Percentiles rank a stretch among this genome's conserved stretches.
These are phyloP conservation scores for Dichotomocladium elegans DNA, from an alignment of 371 early-diverging fungal genomes.

Conservation along the genomic window DNA sequence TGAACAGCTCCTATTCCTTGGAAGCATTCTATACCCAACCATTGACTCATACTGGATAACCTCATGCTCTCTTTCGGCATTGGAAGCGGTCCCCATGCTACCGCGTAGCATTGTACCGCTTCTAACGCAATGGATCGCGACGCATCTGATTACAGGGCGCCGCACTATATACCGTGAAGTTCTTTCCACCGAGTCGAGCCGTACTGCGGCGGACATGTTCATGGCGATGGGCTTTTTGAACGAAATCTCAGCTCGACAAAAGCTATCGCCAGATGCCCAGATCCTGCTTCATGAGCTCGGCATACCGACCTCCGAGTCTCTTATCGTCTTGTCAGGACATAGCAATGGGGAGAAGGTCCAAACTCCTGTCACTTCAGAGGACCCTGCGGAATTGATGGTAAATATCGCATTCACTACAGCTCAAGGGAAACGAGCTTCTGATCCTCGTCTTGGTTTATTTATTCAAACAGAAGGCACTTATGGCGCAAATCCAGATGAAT, in stretches of 20 bases:
- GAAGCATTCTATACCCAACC: slow-evolving; percentile 44
- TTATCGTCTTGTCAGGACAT: slow-evolving; percentile 43
- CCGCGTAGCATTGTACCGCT: slow-evolving; percentile 43
- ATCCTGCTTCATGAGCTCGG: slow-evolving; percentile 46
- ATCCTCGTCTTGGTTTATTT: neutral
- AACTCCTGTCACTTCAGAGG: too few relatives aligned
- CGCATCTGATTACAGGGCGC: slow-evolving; percentile 42
- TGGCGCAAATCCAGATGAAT: slow-evolving; percentile 54
- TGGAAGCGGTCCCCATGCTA: slow-evolving; percentile 45
- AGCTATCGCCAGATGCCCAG: slow-evolving; percentile 45
- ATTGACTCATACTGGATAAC: slow-evolving; percentile 51
- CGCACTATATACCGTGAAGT: slow-evolving; percentile 49
- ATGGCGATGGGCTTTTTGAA: slow-evolving; percentile 42
- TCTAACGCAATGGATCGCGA: slow-evolving; percentile 47
- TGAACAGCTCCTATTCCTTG: slow-evolving; percentile 41
- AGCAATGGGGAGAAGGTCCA: slow-evolving; percentile 35
- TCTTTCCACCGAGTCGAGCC: slow-evolving; percentile 41
- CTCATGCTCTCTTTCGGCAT: slow-evolving; percentile 46
- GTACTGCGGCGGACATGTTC: slow-evolving; percentile 39
- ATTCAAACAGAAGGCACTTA: slow-evolving; percentile 34
- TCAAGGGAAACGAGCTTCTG: too few relatives aligned
- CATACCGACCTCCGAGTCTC: slow-evolving; percentile 38
- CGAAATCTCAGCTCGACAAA: slow-evolving; percentile 38
- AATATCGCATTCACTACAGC: too few relatives aligned
- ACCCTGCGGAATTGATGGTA: slow-evolving; percentile 50